Evolutionary conservation across 2,329 filamentous ascomycete species (phyloP).

Genomic region (Alternaria burnsii): DNA sequence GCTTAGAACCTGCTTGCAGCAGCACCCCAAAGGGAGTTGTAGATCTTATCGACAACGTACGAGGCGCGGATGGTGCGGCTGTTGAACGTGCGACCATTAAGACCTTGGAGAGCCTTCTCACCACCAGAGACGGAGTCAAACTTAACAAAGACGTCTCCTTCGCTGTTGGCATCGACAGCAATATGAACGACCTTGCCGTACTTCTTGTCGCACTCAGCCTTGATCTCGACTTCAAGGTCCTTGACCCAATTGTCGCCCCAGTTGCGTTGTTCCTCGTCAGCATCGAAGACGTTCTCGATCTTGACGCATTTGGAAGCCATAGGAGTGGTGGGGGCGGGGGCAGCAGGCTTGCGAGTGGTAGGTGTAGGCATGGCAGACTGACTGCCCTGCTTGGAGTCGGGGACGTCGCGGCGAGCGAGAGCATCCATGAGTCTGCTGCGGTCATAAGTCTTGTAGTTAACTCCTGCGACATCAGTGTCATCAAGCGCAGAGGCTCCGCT

Average conservation of each 20-base stretch:
- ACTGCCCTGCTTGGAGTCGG: constrained; percentile 61
- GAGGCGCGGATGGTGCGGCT: constrained; percentile 91
- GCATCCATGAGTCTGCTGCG: constrained; percentile 98
- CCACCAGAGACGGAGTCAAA: constrained; percentile 95
- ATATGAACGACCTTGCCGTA: constrained; percentile 99
- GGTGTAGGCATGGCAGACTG: constrained; percentile 50
- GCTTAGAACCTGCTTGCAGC: constrained; percentile 41
- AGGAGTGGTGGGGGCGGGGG: constrained; percentile 78
- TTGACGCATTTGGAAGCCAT: constrained; percentile 93
- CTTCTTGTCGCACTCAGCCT: constrained; percentile 89
- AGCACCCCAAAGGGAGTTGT: constrained; percentile 80
- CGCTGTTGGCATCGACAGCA: constrained; percentile 88
- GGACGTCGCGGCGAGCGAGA: constrained; percentile 80
- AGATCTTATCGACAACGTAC: constrained; percentile 97
- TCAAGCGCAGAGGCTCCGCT: constrained; percentile 93
- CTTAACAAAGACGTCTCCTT: constrained; percentile 97
- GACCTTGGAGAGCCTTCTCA: constrained; percentile 96
- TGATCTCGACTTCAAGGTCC: constrained; percentile 92
- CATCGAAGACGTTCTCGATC: constrained; percentile 94
- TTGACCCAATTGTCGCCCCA: constrained; percentile 73
- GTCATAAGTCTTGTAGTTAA: constrained; percentile 99
- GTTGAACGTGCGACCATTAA: constrained; percentile 96
- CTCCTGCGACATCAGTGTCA: constrained; percentile 95
- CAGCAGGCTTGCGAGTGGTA: constrained; percentile 73
- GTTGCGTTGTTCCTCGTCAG: constrained; percentile 64